These are phyloP conservation scores for Diaporthe sp. DNA, from an alignment of 2,329 filamentous ascomycete genomes.

Conservation along the genomic window DNA sequence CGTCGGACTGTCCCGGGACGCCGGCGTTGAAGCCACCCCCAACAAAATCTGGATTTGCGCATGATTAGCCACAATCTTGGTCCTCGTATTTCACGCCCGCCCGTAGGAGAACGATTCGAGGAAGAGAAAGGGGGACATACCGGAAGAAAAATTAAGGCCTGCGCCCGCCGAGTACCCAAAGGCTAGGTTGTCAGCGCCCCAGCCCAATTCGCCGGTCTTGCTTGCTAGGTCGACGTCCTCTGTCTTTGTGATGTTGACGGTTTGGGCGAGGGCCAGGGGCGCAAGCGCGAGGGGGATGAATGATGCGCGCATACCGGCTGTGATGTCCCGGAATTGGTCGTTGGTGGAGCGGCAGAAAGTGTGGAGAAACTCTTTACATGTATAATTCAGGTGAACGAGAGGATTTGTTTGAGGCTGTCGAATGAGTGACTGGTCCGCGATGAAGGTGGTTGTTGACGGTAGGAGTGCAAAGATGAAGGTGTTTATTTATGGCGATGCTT, in stretches of 20 bases:
- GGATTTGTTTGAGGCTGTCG: not conserved
- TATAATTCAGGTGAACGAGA: not conserved
- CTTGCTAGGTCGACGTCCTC: conserved; percentile 2
- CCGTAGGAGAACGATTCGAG: not conserved
- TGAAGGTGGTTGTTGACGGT: not conserved
- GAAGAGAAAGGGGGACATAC: not conserved
- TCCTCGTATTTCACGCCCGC: no score
- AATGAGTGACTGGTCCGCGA: not conserved
- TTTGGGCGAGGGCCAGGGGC: not conserved
- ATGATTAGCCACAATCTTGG: not conserved
- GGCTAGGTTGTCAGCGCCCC: conserved; percentile 10
- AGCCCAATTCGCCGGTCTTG: conserved; percentile 6
- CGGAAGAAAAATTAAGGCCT: conserved; percentile 10
- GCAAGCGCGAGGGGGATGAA: not conserved
- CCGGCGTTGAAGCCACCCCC: conserved; percentile 20
- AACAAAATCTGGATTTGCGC: not conserved
- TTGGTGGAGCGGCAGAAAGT: not conserved
- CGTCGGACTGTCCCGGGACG: conserved; percentile 6
- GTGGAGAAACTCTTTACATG: no score
- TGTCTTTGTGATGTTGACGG: conserved; percentile 20
- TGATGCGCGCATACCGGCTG: not conserved
- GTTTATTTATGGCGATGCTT: not conserved
- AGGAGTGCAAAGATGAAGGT: not conserved
- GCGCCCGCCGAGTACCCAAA: conserved; percentile 23
- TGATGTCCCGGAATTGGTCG: not conserved